Base-by-base conservation (phyloP, 148 eudicot genomes). In the Drosera capensis region DNA sequence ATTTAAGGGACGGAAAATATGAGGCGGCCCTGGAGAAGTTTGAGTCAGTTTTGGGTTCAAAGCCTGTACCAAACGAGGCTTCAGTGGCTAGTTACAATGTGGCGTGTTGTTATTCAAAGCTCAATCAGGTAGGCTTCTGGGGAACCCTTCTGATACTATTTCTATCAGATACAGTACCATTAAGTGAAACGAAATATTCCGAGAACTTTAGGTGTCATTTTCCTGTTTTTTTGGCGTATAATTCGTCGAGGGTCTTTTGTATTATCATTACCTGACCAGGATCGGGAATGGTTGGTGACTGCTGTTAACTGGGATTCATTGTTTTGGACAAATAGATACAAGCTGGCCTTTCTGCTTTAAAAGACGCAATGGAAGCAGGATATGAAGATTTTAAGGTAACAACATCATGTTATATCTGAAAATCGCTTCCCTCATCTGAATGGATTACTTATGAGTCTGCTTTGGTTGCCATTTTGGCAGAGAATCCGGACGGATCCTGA, bases 81-180 rank as follows among this genome's bases (percentile, higher is more conserved):
- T 67, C 95, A 28, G 80, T 88, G 17, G 93, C 99, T 26, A 80
- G 80, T 66, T 84, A 84, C 76, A 84, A 84, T 54, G 99, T 90
- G 23, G 93, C 99, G 12, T 84, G 99, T 56, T 84, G 99, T 55
- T 88, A 88, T 64, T 71, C 97, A 21, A 88, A 88, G 73, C 79
- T 88, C 50, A 71, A 88, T 59, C 95, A 84, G 84, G 97, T 87
- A 67, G n/a, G n/a, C n/a, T n/a, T n/a, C n/a, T n/a, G n/a, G n/a
- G n/a, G n/a, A n/a, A n/a, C n/a, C n/a, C n/a, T n/a, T n/a, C n/a
- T n/a, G n/a, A n/a, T n/a, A n/a, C n/a, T n/a, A n/a, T n/a, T n/a
- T n/a, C n/a, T n/a, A n/a, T n/a, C n/a, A n/a, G n/a, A n/a, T n/a
- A n/a, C n/a, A n/a, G n/a, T n/a, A n/a, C n/a, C n/a, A n/a, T n/a